A percentile compares a stretch with the other conserved stretches of the same genome.
Conservation (phyloP, 306 rosid genomes). For the Macrotyloma uniflorum region DNA sequence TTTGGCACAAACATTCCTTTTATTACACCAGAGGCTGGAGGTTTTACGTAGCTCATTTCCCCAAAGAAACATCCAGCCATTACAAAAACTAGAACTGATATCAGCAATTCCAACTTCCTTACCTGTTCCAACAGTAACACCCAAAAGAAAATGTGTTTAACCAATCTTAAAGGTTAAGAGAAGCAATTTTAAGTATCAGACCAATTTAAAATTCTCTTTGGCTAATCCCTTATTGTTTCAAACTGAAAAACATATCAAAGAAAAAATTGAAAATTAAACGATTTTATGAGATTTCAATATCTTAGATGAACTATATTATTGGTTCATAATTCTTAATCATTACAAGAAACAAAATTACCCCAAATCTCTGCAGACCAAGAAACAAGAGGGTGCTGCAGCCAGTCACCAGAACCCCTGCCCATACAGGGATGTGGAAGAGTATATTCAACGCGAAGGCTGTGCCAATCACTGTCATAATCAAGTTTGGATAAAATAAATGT, state of each 20-base stretch:
- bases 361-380: conserved; percentile 78
- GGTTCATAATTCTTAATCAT: conserved; percentile 2
- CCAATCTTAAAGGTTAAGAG: background rate
- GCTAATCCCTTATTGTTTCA: background rate
- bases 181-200: no score
- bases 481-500: background rate
- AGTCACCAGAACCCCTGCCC: conserved; percentile 79
- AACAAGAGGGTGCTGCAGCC: conserved; percentile 84
- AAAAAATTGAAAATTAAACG: background rate
- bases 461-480: conserved; percentile 72
- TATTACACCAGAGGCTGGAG: conserved; percentile 50
- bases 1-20: conserved; percentile 73
- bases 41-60: conserved; percentile 81
- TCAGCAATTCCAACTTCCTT: conserved; percentile 76
- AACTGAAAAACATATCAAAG: background rate
- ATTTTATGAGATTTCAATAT: no score
- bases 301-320: no score
- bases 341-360: conserved; percentile 59
- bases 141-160: background rate
- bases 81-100: conserved; percentile 58
- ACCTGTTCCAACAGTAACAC: conserved; percentile 39
- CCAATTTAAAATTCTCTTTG: background rate
- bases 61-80: conserved; percentile 94
- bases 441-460: conserved; percentile 88
- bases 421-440: conserved; percentile 75